Evolutionary conservation across 1,284 basidiomycete genomes (phyloP).

Genomic region (Puccinia triticina): DNA sequence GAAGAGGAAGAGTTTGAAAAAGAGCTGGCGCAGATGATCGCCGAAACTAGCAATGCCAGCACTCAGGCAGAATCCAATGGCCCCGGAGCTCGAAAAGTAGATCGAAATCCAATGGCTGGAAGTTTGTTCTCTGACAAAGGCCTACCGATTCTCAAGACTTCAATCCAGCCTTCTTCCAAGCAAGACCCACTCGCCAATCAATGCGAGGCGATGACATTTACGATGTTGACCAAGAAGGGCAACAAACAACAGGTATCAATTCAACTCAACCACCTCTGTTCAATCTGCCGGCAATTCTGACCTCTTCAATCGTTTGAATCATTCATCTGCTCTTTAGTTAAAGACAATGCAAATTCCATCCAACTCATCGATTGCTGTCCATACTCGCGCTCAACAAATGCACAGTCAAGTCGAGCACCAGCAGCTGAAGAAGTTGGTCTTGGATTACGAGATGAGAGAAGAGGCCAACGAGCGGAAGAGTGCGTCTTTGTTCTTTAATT

Average conservation of each 20-base stretch:
- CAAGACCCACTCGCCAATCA: constrained; percentile 59
- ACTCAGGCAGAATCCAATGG: constrained; percentile 54
- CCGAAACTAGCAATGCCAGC: constrained; percentile 71
- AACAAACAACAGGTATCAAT: constrained; percentile 80
- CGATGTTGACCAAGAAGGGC: constrained; percentile 87
- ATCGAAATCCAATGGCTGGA: constrained; percentile 72
- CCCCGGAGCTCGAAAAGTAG: constrained; percentile 51
- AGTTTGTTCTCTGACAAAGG: constrained; percentile 65
- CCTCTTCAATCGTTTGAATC: not conserved
- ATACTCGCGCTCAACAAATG: constrained; percentile 83
- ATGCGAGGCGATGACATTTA: constrained; percentile 80
- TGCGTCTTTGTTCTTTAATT: constrained; percentile 52
- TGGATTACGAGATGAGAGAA: constrained; percentile 63
- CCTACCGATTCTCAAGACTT: constrained; percentile 61
- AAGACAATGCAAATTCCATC: constrained; percentile 83
- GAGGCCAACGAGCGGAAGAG: constrained; percentile 60
- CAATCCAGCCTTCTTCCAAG: constrained; percentile 54
- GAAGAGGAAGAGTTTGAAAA: constrained; percentile 91
- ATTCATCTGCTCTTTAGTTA: constrained; percentile 64
- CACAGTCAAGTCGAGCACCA: constrained; percentile 93
- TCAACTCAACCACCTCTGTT: not conserved
- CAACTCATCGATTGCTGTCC: constrained; percentile 80
- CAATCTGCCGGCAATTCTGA: not conserved
- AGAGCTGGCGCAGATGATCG: constrained; percentile 92
- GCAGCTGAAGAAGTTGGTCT: constrained; percentile 86